phyloP scores from a whole-genome alignment of 2,329 filamentous ascomycete species.

The Laburnicola sp. region DNA sequence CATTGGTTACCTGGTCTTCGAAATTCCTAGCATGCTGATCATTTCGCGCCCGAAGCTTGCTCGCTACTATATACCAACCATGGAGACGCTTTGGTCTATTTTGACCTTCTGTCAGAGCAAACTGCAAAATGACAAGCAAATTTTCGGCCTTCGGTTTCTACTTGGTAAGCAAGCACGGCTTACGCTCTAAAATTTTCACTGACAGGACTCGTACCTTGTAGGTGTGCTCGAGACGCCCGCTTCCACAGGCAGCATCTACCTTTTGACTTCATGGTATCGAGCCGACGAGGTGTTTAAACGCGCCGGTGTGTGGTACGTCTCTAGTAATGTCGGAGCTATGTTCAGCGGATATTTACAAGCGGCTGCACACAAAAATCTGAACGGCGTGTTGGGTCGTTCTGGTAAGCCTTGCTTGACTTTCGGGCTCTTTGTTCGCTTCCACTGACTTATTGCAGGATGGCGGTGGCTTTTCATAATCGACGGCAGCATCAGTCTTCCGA shows the following conservation, averaged over 20 bases:
- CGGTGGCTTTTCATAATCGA: slow-evolving; percentile 59
- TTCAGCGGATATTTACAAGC: slow-evolving; percentile 59
- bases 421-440: no score
- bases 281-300: slow-evolving; percentile 54
- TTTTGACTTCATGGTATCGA: slow-evolving; percentile 45
- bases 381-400: slow-evolving; percentile 36
- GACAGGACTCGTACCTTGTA: not conserved
- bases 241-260: slow-evolving; percentile 31
- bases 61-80: slow-evolving; percentile 35
- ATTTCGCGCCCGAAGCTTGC: slow-evolving; percentile 39
- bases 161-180: slow-evolving; percentile 13
- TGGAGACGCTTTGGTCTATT: slow-evolving; percentile 43
- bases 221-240: slow-evolving; percentile 32
- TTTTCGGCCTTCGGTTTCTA: slow-evolving; percentile 41
- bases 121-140: slow-evolving; percentile 34
- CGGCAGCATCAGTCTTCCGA: slow-evolving; percentile 57
- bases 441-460: slow-evolving; percentile 44
- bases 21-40: slow-evolving; percentile 38
- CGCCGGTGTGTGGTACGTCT: slow-evolving; percentile 57
- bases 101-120: slow-evolving; percentile 39
- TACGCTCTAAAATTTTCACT: not conserved
- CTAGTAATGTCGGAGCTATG: slow-evolving; percentile 55
- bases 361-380: slow-evolving; percentile 54
- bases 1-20: slow-evolving; percentile 39
- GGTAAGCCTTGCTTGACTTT: slow-evolving; percentile 10